Base-by-base conservation (phyloP, 1,284 basidiomycete species). In the Trametes polyzona region DNA sequence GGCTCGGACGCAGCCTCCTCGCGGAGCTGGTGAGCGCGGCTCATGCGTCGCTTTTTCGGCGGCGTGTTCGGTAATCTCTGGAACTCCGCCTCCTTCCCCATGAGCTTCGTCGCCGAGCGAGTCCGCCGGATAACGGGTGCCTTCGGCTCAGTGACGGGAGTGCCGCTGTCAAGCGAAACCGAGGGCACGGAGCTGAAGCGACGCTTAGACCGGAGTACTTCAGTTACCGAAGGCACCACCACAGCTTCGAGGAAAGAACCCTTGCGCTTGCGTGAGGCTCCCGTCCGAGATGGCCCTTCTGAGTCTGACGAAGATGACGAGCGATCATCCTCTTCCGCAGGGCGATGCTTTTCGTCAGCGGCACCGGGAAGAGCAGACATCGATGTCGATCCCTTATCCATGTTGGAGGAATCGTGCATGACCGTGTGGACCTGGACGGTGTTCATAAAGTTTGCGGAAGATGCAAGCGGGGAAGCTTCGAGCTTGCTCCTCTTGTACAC, bases 221-320 rank as follows among this genome's bases (percentile, higher is more conserved):
- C 44, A 17, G 46, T 27, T 47, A 59, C 51, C 2, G 57, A 52
- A 29, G 82, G 81, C 36, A 86, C 74, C 49, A 82, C 77, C 7
- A 86, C 83, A 2, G 78, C 78, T 21, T 87, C 86, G 70, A 86
- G 71, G 59, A 83, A 65, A 3, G 76, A 65, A 23, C 80, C 70
- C 67, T 77, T 80, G 47, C 81, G 80, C 65, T 81, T 83, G 57
- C 72, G 75, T 36, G 62, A 44, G 11, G 56, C 59, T 21, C 61
- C 46, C 1, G 39, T 30, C 11, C 47, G 39, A 19, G 46, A 44
- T 26, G 47, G n/a, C 11, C 44, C 30, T 2, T 50, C 46, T 16
- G 26, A 35, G 17, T 52, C 48, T 16, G 43, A 47, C 6, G 56
- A 50, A 8, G 57, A 57, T 8, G 40, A 35, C 9, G 46, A 61